A percentile compares a stretch with the other conserved stretches of the same genome.
Evolutionary conservation across 2,329 filamentous ascomycete genomes (phyloP).

Genomic region (Stemphylium lycopersici): DNA sequence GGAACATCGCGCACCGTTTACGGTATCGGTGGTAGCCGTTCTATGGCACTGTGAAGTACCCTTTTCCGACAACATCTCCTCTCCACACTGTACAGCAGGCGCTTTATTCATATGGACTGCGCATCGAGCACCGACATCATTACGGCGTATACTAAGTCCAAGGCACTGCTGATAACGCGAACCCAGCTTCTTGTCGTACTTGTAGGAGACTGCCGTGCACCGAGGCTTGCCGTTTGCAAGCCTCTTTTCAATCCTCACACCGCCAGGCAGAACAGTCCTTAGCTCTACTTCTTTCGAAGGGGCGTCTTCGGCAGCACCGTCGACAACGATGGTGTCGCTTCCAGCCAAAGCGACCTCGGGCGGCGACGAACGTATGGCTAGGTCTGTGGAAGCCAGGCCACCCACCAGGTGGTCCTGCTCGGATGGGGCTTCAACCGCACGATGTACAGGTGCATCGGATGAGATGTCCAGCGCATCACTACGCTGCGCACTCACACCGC

Average conservation of each 20-base stretch:
- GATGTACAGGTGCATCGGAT: not conserved
- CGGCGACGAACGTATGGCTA: not conserved
- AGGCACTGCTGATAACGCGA: conserved; percentile 13
- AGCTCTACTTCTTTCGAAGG: not conserved
- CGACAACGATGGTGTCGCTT: not conserved
- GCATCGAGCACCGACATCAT: conserved; percentile 4
- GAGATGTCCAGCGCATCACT: not conserved
- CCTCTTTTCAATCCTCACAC: conserved; percentile 2
- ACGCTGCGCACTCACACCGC: too few species aligned
- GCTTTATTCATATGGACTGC: conserved; percentile 2
- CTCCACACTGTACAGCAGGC: conserved; percentile 4
- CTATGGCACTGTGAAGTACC: not conserved
- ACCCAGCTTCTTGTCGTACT: conserved; percentile 1
- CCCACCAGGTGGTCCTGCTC: not conserved
- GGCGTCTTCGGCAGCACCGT: not conserved
- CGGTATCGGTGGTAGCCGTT: not conserved
- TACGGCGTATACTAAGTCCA: not conserved
- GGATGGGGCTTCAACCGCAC: not conserved
- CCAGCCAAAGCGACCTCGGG: not conserved
- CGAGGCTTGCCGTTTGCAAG: conserved; percentile 6
- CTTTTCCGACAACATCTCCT: not conserved
- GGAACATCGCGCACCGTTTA: not conserved
- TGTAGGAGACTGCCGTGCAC: conserved; percentile 13
- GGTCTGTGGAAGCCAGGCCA: not conserved
- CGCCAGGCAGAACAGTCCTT: not conserved